Conservation (phyloP, 352 stramenopile genomes). For the Phytophthora niederhauseri region DNA sequence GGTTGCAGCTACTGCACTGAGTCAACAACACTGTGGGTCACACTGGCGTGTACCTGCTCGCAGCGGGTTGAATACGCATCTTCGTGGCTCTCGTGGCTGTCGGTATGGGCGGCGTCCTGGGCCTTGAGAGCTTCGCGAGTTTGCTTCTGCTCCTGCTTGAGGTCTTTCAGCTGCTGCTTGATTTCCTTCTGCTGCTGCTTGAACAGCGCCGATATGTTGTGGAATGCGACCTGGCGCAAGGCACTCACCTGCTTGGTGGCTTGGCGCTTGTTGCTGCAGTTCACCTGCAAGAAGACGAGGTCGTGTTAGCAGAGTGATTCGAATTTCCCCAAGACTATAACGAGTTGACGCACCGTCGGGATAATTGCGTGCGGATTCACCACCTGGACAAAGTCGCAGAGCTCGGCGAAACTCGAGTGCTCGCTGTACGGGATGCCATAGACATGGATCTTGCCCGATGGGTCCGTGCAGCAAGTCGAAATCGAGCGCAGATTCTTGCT, state of each 20-base stretch:
- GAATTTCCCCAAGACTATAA: background rate
- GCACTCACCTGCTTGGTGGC: conserved; percentile 75
- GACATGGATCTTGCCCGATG: conserved; percentile 85
- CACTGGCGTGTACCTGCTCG: background rate
- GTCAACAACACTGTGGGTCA: conserved; percentile 7
- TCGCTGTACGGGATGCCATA: conserved; percentile 97
- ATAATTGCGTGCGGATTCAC: conserved; percentile 91
- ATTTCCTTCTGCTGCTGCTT: conserved; percentile 41
- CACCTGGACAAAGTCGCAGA: conserved; percentile 92
- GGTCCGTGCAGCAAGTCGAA: conserved; percentile 80
- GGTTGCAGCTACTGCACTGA: conserved; percentile 7
- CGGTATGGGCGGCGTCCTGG: conserved; percentile 1
- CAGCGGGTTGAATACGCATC: background rate
- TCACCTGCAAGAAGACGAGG: conserved; percentile 47
- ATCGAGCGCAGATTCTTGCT: conserved; percentile 48
- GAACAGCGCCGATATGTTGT: conserved; percentile 66
- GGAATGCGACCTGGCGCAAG: conserved; percentile 67
- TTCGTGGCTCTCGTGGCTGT: conserved; percentile 1
- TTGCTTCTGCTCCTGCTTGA: conserved; percentile 27
- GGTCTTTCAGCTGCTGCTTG: conserved; percentile 28
- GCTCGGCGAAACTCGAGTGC: conserved; percentile 96
- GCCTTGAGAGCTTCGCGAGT: conserved; percentile 1
- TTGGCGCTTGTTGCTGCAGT: conserved; percentile 65
- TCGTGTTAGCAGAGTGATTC: conserved; percentile 9
- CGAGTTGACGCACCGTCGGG: conserved; percentile 78